Base-by-base conservation (phyloP, 345 rosid species). In the Tarenaya hassleriana region DNA sequence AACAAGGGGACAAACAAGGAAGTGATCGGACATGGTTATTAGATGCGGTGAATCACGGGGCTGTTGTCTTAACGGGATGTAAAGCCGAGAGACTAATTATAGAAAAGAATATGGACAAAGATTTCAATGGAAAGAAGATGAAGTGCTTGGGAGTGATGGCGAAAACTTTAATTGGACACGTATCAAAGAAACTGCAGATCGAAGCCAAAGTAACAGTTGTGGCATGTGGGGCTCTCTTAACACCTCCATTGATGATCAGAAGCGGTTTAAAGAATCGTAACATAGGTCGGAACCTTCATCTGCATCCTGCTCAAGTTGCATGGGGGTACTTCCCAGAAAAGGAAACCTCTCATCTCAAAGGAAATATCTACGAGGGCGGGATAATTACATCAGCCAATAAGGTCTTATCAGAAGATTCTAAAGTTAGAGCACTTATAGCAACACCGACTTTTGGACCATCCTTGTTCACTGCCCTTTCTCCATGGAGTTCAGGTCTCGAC, bases 301-400 rank as follows among this genome's bases (percentile, higher is more conserved):
- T 81, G 53, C 88, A 84, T 52, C 94, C 94, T 3, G 69, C 68
- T 31, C 57, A 81, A 31, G 7, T 76, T 47, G 74, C 53, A 17
- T 84, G 94, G 88, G 94, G 87, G 14, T 76, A 78, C 70, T 79
- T 84, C 43, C 83, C 83, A 7, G 80, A 80, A 20, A 80, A 20
- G 47, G 63, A 7, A 32, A 13, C 5, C 41, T 75, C 4, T 62
- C 47, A 7, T 38, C n/a, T 78, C 4, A 19, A 67, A 47, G 86
- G 83, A 55, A 73, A 52, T 24, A 27, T 31, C 32, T 73, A 58
- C 19, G 80, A 82, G 34, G 95, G 90, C 64, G 94, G 81, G 61
- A 74, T 89, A 58, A 50, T 79, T 54, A 89, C 81, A 40, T 72
- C 97, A 1, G 13, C 79, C 37, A 79, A 70, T 41, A 70, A 73